phyloP scores from a whole-genome alignment of 2,329 filamentous ascomycete genomes.

The Phialocephala subalpina region DNA sequence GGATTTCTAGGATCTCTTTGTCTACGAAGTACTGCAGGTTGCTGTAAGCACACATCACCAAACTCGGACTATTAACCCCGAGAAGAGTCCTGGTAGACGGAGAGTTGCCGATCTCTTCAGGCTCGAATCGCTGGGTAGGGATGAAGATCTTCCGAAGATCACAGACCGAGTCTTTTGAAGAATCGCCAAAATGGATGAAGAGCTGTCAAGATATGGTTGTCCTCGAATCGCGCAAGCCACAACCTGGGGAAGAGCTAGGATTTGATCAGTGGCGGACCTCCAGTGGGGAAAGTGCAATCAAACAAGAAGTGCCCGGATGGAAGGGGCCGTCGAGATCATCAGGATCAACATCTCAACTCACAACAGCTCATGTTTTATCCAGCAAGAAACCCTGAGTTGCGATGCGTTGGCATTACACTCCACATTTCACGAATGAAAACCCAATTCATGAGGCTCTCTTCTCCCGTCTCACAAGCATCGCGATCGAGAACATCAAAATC shows the following conservation, averaged over 20 bases:
- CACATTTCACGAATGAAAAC: neutral
- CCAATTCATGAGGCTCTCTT: neutral
- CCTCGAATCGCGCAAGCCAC: neutral
- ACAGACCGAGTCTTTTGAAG: neutral
- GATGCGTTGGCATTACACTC: neutral
- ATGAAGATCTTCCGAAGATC: constrained; percentile 1
- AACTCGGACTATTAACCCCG: neutral
- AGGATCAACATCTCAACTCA: too few relatives aligned
- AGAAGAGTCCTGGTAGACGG: neutral
- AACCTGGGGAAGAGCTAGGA: neutral
- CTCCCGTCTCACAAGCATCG: neutral
- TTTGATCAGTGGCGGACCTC: neutral
- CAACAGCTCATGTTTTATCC: neutral
- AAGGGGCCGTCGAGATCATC: neutral
- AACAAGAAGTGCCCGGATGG: neutral
- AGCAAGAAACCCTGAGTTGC: neutral
- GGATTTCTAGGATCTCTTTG: neutral
- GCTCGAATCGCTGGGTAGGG: neutral
- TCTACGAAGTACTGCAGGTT: neutral
- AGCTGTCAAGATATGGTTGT: neutral
- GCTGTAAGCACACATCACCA: neutral
- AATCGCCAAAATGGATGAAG: constrained; percentile 1
- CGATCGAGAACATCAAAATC: neutral
- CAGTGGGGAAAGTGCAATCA: neutral
- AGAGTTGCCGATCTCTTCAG: neutral